Evolutionary conservation across 352 stramenopile species (phyloP), one percentile per base, ranked within the genome.

Genomic region (Phytophthora melonis): DNA sequence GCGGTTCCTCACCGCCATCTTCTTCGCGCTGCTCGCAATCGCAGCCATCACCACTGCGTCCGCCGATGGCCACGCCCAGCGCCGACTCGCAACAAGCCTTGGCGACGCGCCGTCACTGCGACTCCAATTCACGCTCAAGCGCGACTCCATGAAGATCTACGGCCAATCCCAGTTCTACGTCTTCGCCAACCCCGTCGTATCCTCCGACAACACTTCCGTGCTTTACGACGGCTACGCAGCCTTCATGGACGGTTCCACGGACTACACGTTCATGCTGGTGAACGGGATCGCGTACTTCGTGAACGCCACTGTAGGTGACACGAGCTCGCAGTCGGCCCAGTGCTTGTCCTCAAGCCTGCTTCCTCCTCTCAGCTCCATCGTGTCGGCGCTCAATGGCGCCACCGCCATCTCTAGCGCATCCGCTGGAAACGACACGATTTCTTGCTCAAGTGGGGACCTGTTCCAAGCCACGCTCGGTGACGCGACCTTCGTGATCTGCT

Each of bases 71-170:
- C 41, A 56, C 9, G 7, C 16, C 0, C 25, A 59, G 6, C 53
- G 58, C 7, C 18, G 58, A 16, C 58, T 66, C 36, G 58, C n/a
- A 30, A 54, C 66, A 1, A 72, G 30, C 8, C 52, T 72, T 47
- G 66, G 49, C 50, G 66, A 72, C 27, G 58, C 68, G n/a, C 67
- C 67, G 16, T 69, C 66, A 5, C 39, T 82, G 9, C 61, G 57
- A 14, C 58, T 82, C 1, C 69, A 68, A 3, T 68, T 79, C 54
- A 74, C 54, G 0, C 45, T 76, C 56, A 79, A 79, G 61, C 67
- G 75, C 19, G 32, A 13, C 32, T 68, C 66, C 21, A 80, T 82
- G 75, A 32, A 41, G 21, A 54, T 79, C 18, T 62, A 68, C 25
- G 75, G 75, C 3, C 41, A 66, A 13, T 68, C 71, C 54, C 19